Base-by-base conservation (phyloP, 805 yeast species). In the Yueomyces sinensis region DNA sequence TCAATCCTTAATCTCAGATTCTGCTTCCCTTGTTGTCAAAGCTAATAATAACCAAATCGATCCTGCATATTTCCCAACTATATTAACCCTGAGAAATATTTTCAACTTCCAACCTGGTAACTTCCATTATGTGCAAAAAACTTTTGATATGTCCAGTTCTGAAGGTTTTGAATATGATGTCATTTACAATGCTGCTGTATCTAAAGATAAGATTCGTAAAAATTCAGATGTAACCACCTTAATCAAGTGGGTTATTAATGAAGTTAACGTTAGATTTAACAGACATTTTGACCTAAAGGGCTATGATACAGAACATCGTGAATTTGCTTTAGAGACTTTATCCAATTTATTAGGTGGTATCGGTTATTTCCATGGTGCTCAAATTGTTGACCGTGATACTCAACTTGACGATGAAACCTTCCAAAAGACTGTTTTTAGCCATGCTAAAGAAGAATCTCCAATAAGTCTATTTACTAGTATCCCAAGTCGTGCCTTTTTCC, bases 401-500 rank as follows among this genome's bases (percentile, higher is more conserved):
- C 62, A 65, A 4, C 62, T 76, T 24, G 83, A 78, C 43, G 86
- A 80, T 37, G 82, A 79, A 9, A 74, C 75, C 5, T 79, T 76
- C 50, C 75, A 70, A 13, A 67, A 67, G 13, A 59, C 67, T 27
- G 62, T 61, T 30, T 58, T 74, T 34, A 46, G 62, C 38, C 41
- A 51, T 28, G 84, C 87, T 0, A 39, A 50, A n/a, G 57, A 63
- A 13, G 94, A 82, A 48, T 91, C 87, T 0, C 94, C 95, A 1
- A 58, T 62, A 40, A 82, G 77, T 42, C 59, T 91, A 32, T 82
- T 86, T 47, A 71, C 91, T 0, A 66, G 84, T 17, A 91, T 84
- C 24, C 98, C 98, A 2, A 82, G 95, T 32, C 68, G 98, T 34
- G 83, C 94, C 1, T 83, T 82, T 50, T 91, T 91, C 58, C 97